A percentile compares a stretch with the other conserved stretches of the same genome.
Conservation (phyloP, 2,329 filamentous ascomycete species). For the Monilinia polystroma region DNA sequence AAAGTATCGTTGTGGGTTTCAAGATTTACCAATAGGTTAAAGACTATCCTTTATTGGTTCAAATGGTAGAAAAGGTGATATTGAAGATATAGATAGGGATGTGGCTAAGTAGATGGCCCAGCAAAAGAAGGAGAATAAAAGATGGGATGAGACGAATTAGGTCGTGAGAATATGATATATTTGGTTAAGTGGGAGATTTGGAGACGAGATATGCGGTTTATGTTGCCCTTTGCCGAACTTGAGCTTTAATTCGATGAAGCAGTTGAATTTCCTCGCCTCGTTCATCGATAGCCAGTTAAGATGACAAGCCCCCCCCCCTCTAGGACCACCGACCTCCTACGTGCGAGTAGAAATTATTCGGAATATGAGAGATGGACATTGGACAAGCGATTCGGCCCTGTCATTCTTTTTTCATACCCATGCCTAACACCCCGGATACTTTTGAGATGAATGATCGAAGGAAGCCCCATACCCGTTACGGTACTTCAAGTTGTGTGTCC, state of each 20-base stretch:
- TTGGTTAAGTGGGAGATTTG: conserved; percentile 13
- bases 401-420: conserved; percentile 17
- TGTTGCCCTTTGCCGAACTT: conserved; percentile 22
- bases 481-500: conserved; percentile 2
- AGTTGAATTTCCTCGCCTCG: conserved; percentile 21
- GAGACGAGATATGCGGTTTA: conserved; percentile 24
- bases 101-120: conserved; percentile 15
- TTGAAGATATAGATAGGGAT: conserved; percentile 13
- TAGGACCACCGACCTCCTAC: conserved; percentile 1
- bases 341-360: conserved; percentile 6
- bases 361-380: conserved; percentile 9
- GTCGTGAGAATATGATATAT: conserved; percentile 10
- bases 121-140: conserved; percentile 17
- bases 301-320: conserved; percentile 15
- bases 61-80: background rate
- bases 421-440: conserved; percentile 12
- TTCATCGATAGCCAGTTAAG: conserved; percentile 19
- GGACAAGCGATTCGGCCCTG: conserved; percentile 16
- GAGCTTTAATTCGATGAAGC: conserved; percentile 24
- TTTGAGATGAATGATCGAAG: conserved; percentile 22
- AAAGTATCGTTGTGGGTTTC: conserved; percentile 19
- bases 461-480: background rate
- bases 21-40: conserved; percentile 12
- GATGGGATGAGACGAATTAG: conserved; percentile 23
- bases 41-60: conserved; percentile 8